These are phyloP conservation scores for Teunomyces tritomae DNA, from an alignment of 805 yeast species.

Conservation along the genomic window DNA sequence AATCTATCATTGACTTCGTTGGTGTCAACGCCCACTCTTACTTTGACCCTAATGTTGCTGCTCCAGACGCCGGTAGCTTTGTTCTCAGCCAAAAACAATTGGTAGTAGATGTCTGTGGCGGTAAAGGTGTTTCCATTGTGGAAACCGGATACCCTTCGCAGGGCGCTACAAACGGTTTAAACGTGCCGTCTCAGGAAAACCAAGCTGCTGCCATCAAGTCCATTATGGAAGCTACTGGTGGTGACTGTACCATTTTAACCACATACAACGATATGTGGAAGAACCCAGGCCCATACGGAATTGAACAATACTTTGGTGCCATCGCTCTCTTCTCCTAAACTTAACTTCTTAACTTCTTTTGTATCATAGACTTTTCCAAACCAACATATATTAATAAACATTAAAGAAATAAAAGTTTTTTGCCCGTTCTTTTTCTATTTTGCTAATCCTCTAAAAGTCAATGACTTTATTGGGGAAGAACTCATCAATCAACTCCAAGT, in stretches of 20 bases:
- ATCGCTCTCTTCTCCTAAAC: conserved; percentile 33
- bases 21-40: conserved; percentile 88
- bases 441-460: conserved; percentile 42
- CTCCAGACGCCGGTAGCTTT: conserved; percentile 69
- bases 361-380: not conserved
- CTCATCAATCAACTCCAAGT: conserved; percentile 62
- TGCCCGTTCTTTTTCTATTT: not conserved
- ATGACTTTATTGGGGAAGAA: conserved; percentile 57
- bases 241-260: conserved; percentile 68
- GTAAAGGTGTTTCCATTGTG: conserved; percentile 57
- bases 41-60: conserved; percentile 62
- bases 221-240: conserved; percentile 56
- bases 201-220: conserved; percentile 67
- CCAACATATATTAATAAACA: not conserved
- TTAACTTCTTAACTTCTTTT: not conserved
- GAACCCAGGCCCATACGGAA: conserved; percentile 73
- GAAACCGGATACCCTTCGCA: conserved; percentile 89
- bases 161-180: conserved; percentile 69
- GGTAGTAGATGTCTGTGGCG: conserved; percentile 55
- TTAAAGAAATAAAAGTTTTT: not conserved
- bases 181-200: conserved; percentile 68
- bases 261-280: conserved; percentile 90
- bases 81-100: conserved; percentile 59
- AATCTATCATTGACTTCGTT: conserved; percentile 72
- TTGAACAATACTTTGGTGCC: conserved; percentile 86